Evolutionary conservation across 345 rosid species (phyloP).

Genomic region (Ailanthus altissimus): DNA sequence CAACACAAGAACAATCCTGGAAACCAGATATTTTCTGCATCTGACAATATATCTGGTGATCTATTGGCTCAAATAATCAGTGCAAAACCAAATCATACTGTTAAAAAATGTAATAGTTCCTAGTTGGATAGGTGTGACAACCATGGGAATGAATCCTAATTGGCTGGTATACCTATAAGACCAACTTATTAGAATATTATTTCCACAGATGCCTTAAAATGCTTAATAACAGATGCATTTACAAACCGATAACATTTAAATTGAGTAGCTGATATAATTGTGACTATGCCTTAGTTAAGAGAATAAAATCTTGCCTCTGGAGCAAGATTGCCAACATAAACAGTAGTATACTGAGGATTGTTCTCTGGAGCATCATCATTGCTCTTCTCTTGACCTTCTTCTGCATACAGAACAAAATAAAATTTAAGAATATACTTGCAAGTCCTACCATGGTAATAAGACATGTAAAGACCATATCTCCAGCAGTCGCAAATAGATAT

Average conservation of each 20-base stretch:
- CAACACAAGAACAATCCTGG: neutral
- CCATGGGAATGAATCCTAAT: neutral
- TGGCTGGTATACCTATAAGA: neutral
- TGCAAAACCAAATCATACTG: neutral
- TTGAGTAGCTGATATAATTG: neutral
- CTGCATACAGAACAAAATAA: slow-evolving; percentile 43
- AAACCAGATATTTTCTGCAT: neutral
- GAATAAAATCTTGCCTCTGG: slow-evolving; percentile 58
- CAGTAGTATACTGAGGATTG: slow-evolving; percentile 92
- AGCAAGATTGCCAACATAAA: slow-evolving; percentile 93
- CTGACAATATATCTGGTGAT: neutral
- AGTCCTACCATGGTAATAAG: neutral
- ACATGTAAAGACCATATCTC: neutral
- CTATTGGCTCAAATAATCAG: neutral
- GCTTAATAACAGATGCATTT: neutral
- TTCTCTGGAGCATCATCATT: slow-evolving; percentile 86
- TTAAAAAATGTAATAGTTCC: neutral
- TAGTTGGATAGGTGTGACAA: neutral
- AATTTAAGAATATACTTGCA: slow-evolving; percentile 5
- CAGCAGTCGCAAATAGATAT: neutral
- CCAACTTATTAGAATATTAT: too few relatives aligned
- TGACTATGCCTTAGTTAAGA: neutral
- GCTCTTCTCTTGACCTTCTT: slow-evolving; percentile 79
- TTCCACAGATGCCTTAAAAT: too few relatives aligned
- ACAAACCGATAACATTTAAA: neutral